Base-by-base conservation (phyloP, 2,329 filamentous ascomycete genomes). In the Pseudogymnoascus sp. region DNA sequence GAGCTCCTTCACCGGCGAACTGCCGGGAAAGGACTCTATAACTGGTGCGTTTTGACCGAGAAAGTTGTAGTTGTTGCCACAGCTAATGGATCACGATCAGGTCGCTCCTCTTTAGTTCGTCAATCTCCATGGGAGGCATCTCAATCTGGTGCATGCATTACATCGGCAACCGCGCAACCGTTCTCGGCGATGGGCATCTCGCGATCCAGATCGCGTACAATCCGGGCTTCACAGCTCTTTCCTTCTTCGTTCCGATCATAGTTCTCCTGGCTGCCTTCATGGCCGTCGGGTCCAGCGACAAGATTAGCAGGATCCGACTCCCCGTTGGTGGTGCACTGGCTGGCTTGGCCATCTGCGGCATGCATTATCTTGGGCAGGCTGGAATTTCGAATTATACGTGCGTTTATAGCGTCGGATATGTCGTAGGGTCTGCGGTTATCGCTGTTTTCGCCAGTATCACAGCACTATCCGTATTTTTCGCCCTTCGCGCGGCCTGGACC, bases 281-380 rank as follows among this genome's bases (percentile, higher is more conserved):
- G 63, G 80, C 85, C 35, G 84, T 88, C 47, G 89, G 84, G 5
- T 79, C 81, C 29, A 81, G 81, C 67, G 82, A 83, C 64, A 76
- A 72, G 29, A 78, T 87, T 11, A 81, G 79, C 15, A 82, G 82
- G 74, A 74, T 80, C 73, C 81, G 85, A 47, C 79, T 89, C 9
- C 70, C 80, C 6, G 69, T 83, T 4, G 87, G 88, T 7, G 90
- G 90, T 5, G 70, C 84, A 1, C 78, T 92, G 44, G 87, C 88
- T 1, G 91, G 91, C 11, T 78, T 85, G 4, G 86, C 89, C 21
- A 86, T 94, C 58, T 90, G 88, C 63, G 88, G 87, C 33, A 94
- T 95, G 90, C 89, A 95, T 72, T 95, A 94, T 69, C 78, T 93
- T 15, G 90, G 90, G n/a, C 92, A 95, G 70, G 83, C 88, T 33